phyloP scores from a whole-genome alignment of 2,329 filamentous ascomycete species.

The Calonectria multiphialidica region DNA sequence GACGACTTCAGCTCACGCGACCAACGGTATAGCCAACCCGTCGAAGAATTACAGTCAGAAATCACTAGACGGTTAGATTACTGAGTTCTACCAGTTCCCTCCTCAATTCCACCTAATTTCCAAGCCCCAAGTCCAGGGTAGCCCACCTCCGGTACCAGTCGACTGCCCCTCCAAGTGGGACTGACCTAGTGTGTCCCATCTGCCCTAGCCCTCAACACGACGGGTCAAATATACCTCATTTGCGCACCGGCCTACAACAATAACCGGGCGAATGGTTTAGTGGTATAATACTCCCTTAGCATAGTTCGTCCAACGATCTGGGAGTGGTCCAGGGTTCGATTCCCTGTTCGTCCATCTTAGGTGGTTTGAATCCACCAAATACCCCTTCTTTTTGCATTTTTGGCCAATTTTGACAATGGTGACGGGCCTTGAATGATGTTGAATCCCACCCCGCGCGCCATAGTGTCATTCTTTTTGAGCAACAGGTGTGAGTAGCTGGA shows the following conservation, averaged over 20 bases:
- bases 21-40: neutral
- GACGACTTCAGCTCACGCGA: neutral
- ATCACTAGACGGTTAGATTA: too few species aligned
- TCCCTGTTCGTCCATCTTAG: slow-evolving; percentile 38
- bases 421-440: neutral
- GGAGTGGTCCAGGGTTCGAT: slow-evolving; percentile 43
- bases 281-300: slow-evolving; percentile 42
- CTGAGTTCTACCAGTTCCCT: too few species aligned
- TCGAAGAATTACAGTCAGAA: too few species aligned
- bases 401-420: neutral
- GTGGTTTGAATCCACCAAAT: slow-evolving; percentile 29
- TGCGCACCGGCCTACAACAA: neutral
- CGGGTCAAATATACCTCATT: slow-evolving; percentile 27
- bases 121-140: neutral
- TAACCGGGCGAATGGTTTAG: slow-evolving; percentile 38
- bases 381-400: slow-evolving; percentile 29
- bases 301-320: slow-evolving; percentile 31
- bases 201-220: slow-evolving; percentile 13
- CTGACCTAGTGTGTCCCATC: neutral
- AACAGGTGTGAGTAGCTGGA: neutral
- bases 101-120: neutral
- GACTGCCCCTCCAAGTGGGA: neutral
- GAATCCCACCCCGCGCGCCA: neutral
- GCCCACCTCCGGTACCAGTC: neutral
- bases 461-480: neutral